A percentile compares a stretch with the other conserved stretches of the same genome.
Conservation (phyloP, 352 stramenopile genomes). For the Globisporangium splendens region DNA sequence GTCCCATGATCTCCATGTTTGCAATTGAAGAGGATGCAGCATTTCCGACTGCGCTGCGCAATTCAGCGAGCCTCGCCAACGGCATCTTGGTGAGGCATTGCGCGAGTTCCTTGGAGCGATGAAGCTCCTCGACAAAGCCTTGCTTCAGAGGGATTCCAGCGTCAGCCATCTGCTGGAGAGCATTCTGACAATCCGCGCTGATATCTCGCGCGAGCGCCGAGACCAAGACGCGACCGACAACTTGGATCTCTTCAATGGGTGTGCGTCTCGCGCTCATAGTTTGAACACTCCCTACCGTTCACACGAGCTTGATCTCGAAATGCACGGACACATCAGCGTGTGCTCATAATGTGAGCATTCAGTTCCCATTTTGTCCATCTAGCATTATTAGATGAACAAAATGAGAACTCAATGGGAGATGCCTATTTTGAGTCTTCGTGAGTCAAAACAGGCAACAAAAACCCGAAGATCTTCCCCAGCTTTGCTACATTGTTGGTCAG, state of each 20-base stretch:
- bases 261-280: too few species aligned
- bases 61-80: conserved; percentile 10
- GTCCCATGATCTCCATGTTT: conserved; percentile 21
- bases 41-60: conserved; percentile 19
- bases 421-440: not conserved
- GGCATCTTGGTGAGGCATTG: not conserved
- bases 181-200: not conserved
- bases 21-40: conserved; percentile 10
- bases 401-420: not conserved
- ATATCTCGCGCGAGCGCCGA: too few species aligned
- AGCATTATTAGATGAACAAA: not conserved
- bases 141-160: not conserved
- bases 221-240: too few species aligned
- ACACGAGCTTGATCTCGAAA: not conserved
- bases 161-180: conserved; percentile 1
- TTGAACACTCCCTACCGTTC: too few species aligned
- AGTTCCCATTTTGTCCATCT: too few species aligned
- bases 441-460: not conserved
- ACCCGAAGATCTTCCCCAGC: too few species aligned
- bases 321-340: not conserved
- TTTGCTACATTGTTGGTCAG: too few species aligned
- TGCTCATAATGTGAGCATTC: too few species aligned
- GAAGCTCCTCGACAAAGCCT: not conserved
- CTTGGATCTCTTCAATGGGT: too few species aligned
- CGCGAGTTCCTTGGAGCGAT: not conserved